Evolutionary conservation across 1,284 basidiomycete genomes (phyloP).

Genomic region (Ceratobasidium theobromae): DNA sequence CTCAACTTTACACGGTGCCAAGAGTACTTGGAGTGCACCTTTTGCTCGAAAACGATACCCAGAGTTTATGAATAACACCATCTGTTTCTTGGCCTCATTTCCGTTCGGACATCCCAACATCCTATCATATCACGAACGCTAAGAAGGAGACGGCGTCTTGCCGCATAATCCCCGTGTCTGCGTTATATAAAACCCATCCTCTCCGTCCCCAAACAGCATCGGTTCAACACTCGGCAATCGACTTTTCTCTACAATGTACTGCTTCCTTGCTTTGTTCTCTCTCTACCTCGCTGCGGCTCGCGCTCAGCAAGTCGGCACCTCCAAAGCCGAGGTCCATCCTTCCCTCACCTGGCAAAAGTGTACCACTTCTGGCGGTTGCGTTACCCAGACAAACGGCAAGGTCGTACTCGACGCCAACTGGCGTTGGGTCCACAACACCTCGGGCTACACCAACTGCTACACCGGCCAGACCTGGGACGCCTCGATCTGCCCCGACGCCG

Average conservation of each 20-base stretch:
- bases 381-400: slow-evolving; percentile 13
- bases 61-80: background rate
- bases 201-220: background rate
- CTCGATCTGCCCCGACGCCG: slow-evolving; percentile 50
- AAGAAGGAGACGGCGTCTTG: background rate
- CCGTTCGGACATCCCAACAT: background rate
- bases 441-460: slow-evolving; percentile 53
- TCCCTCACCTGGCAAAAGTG: slow-evolving; percentile 22
- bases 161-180: background rate
- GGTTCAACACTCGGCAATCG: background rate
- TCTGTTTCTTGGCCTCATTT: background rate
- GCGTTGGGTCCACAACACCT: slow-evolving; percentile 29
- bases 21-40: background rate
- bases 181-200: background rate
- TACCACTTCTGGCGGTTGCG: slow-evolving; percentile 17
- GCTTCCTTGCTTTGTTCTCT: slow-evolving; percentile 13
- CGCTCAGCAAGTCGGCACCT: slow-evolving; percentile 15
- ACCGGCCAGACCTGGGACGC: slow-evolving; percentile 44
- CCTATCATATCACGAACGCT: background rate
- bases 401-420: slow-evolving; percentile 29
- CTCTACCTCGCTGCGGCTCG: slow-evolving; percentile 1
- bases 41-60: background rate
- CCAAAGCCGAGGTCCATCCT: slow-evolving; percentile 11
- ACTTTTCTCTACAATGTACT: slow-evolving; percentile 7
- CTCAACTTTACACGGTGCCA: background rate